Percentiles rank a stretch among this genome's conserved stretches.
Conservation (phyloP, 2,329 filamentous ascomycete genomes). For the Colletotrichum gloeosporioides region DNA sequence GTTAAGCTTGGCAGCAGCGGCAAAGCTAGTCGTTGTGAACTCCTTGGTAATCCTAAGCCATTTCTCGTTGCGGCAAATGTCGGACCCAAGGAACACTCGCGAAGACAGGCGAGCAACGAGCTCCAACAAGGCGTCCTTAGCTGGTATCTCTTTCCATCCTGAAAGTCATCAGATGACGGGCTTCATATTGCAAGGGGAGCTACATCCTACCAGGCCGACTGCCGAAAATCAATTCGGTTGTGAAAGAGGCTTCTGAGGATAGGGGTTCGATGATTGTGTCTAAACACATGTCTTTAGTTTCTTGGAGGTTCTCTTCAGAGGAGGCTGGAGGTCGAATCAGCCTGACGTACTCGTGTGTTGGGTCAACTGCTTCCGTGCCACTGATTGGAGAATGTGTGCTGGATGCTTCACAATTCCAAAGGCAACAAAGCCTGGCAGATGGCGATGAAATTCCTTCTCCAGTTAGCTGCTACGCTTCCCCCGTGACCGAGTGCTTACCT, state of each 20-base stretch:
- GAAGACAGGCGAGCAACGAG: slow-evolving; percentile 55
- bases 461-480: not conserved
- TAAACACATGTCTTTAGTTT: not conserved
- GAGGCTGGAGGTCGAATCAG: not conserved
- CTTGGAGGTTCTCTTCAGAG: not conserved
- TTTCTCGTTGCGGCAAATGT: slow-evolving; percentile 47
- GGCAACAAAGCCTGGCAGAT: not conserved
- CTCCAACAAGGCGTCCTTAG: not conserved
- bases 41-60: slow-evolving; percentile 51
- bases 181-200: fast-evolving
- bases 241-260: not conserved
- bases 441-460: not conserved
- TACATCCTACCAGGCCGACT: not conserved
- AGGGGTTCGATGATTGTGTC: not conserved
- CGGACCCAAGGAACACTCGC: slow-evolving; percentile 50
- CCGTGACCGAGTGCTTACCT: not conserved
- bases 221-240: not conserved
- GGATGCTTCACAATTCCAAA: not conserved
- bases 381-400: not conserved
- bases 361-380: not conserved
- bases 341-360: not conserved
- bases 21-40: slow-evolving; percentile 44
- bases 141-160: slow-evolving; percentile 26
- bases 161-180: not conserved
- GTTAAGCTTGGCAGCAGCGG: slow-evolving; percentile 39